phyloP scores from a whole-genome alignment of 495 filamentous ascomycete genomes.

The Xylaria curta region DNA sequence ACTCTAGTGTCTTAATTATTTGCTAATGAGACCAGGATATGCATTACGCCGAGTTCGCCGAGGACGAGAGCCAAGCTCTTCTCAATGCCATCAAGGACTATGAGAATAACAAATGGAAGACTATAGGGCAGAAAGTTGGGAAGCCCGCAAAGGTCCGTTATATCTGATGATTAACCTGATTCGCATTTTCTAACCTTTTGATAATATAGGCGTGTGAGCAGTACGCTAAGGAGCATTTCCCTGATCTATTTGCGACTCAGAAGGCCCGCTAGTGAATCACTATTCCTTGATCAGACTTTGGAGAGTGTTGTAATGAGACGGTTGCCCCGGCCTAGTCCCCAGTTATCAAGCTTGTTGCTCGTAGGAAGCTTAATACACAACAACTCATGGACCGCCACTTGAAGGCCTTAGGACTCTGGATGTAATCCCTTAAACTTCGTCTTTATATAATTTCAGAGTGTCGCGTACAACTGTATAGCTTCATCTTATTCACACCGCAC shows the following conservation, averaged over 20 bases:
- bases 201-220: conserved; percentile 86
- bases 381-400: not conserved
- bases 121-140: conserved; percentile 92
- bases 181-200: conserved; percentile 20
- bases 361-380: conserved; percentile 18
- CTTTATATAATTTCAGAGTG: conserved; percentile 18
- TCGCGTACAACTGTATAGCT: not conserved
- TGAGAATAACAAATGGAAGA: conserved; percentile 97
- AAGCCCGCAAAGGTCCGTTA: conserved; percentile 88
- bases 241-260: conserved; percentile 42
- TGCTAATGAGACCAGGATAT: conserved; percentile 71
- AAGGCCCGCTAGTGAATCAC: conserved; percentile 35
- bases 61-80: conserved; percentile 92
- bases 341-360: not conserved
- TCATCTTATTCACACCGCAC: not conserved
- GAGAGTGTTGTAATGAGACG: not conserved
- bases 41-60: conserved; percentile 98
- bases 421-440: conserved; percentile 13
- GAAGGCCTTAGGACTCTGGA: conserved; percentile 12
- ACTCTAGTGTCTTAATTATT: conserved; percentile 10
- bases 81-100: conserved; percentile 97
- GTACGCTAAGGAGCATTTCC: conserved; percentile 97
- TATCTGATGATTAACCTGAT: not conserved
- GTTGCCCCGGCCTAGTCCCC: not conserved
- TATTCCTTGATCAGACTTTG: not conserved